These are phyloP conservation scores for Cadophora malorum DNA, from an alignment of 2,329 filamentous ascomycete genomes.

Conservation along the genomic window DNA sequence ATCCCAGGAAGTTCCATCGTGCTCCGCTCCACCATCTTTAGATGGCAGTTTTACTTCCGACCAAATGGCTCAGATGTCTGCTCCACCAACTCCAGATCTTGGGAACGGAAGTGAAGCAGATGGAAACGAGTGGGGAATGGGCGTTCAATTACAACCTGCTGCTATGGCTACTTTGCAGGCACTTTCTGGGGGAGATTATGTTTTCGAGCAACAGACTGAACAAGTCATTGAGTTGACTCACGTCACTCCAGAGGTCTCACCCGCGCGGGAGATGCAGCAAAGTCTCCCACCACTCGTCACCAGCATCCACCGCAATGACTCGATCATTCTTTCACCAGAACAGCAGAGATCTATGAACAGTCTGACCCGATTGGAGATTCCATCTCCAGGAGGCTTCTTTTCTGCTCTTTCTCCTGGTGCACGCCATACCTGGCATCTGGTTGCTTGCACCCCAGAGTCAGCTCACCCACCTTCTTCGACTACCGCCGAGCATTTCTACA, in stretches of 20 bases:
- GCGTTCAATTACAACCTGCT: constrained; percentile 77
- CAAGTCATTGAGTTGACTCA: constrained; percentile 57
- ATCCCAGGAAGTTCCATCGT: constrained; percentile 71
- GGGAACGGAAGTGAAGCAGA: constrained; percentile 60
- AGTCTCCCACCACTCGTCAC: constrained; percentile 59
- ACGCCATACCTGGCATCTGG: constrained; percentile 81
- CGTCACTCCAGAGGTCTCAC: constrained; percentile 34
- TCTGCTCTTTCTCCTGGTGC: constrained; percentile 78
- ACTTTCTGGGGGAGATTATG: constrained; percentile 65
- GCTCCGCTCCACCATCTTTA: constrained; percentile 79
- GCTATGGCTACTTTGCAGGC: constrained; percentile 83
- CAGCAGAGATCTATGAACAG: constrained; percentile 69
- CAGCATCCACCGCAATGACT: constrained; percentile 44
- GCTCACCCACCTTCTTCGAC: constrained; percentile 77
- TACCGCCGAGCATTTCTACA: constrained; percentile 92
- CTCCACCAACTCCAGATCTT: constrained; percentile 82
- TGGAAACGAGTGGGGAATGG: constrained; percentile 69
- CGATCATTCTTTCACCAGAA: constrained; percentile 53
- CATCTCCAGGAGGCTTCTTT: constrained; percentile 92
- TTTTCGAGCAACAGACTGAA: constrained; percentile 65
- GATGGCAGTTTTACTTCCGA: constrained; percentile 90
- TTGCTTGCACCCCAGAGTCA: constrained; percentile 59
- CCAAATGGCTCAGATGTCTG: constrained; percentile 82
- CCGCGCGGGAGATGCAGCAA: constrained; percentile 59
- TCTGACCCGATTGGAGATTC: constrained; percentile 83